Evolutionary conservation across 1,284 basidiomycete species (phyloP).

Genomic region (Irpex sp.): DNA sequence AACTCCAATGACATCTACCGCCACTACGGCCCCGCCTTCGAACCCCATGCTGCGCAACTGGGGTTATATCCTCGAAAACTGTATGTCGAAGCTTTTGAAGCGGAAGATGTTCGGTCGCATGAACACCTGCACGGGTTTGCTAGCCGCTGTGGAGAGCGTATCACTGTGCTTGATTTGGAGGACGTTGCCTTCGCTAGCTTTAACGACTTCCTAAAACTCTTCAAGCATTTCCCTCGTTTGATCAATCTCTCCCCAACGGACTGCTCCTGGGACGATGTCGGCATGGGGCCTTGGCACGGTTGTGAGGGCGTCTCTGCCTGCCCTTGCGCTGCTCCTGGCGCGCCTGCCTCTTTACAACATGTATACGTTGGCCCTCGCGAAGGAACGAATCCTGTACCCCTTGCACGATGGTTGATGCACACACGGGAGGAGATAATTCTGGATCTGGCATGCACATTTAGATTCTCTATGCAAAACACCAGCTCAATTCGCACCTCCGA

Average conservation of each 20-base stretch:
- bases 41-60: not conserved
- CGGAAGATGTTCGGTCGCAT: not conserved
- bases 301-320: not conserved
- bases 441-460: not conserved
- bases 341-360: not conserved
- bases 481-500: not conserved
- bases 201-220: not conserved
- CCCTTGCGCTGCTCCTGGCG: not conserved
- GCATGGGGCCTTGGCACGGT: not conserved
- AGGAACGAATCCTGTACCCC: not conserved
- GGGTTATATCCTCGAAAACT: not conserved
- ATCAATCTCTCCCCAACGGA: not conserved
- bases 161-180: not conserved
- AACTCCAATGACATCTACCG: not conserved
- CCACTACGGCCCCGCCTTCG: not conserved
- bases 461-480: not conserved
- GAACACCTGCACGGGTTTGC: not conserved
- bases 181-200: not conserved
- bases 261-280: not conserved
- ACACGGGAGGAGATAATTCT: not conserved
- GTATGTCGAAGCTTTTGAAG: not conserved
- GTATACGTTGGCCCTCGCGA: not conserved
- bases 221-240: not conserved
- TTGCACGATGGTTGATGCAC: not conserved
- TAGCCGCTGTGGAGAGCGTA: not conserved